Evolutionary conservation across 768 basidiomycete genomes (phyloP).

Genomic region (Kwoniella bestiolae): DNA sequence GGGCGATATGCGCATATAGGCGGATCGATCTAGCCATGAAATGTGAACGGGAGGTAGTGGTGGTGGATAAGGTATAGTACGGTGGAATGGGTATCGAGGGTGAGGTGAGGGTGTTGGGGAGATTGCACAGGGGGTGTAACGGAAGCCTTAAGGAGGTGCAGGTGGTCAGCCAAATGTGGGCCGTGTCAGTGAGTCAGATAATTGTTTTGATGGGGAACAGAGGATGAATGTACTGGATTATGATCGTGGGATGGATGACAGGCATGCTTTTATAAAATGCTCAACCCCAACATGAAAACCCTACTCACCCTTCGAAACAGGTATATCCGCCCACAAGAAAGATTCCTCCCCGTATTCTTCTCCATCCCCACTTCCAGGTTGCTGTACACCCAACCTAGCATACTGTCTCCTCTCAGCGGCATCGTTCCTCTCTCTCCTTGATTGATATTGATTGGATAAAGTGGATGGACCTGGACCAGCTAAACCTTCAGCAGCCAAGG

Average conservation of each 20-base stretch:
- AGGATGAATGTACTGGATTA: too few relatives aligned
- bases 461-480: constrained; percentile 27
- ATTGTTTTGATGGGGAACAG: too few relatives aligned
- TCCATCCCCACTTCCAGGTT: constrained; percentile 44
- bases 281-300: background rate
- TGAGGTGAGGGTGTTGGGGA: constrained; percentile 47
- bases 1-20: constrained; percentile 49
- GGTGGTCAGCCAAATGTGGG: too few relatives aligned
- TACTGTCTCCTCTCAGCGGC: constrained; percentile 20
- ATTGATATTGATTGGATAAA: constrained; percentile 2
- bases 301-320: constrained; percentile 47
- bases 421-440: constrained; percentile 11
- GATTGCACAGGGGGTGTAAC: constrained; percentile 48
- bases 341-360: constrained; percentile 48
- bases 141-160: too few relatives aligned
- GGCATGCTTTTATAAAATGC: too few relatives aligned
- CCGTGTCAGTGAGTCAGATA: too few relatives aligned
- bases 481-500: constrained; percentile 7
- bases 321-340: constrained; percentile 52
- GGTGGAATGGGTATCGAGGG: constrained; percentile 48
- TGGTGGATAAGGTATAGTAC: constrained; percentile 41
- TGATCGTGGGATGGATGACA: too few relatives aligned
- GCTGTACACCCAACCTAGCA: constrained; percentile 33
- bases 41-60: constrained; percentile 47
- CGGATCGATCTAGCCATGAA: constrained; percentile 53